Evolutionary conservation across 1,139 yeast genomes (phyloP).

Genomic region (Yamadazyma spencermartinsiae): DNA sequence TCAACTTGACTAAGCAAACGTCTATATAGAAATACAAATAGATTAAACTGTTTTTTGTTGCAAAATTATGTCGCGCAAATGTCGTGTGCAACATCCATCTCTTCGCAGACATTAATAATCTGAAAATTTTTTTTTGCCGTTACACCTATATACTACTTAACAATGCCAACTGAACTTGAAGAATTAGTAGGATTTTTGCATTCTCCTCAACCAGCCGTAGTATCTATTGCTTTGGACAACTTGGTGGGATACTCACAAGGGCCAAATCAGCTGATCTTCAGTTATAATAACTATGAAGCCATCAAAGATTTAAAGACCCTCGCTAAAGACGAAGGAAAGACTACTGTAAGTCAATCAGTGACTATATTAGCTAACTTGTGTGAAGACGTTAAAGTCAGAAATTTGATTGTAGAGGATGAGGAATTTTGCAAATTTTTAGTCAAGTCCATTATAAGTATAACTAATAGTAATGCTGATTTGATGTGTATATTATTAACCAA

Average conservation of each 20-base stretch:
- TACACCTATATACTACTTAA: background rate
- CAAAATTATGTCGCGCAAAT: background rate
- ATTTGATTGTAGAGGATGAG: slow-evolving; percentile 63
- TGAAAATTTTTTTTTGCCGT: slow-evolving; percentile 4
- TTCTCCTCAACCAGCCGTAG: slow-evolving; percentile 78
- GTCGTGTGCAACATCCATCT: background rate
- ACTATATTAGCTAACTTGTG: slow-evolving; percentile 84
- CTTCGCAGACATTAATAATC: slow-evolving; percentile 2
- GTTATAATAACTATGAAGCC: slow-evolving; percentile 68
- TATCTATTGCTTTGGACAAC: slow-evolving; percentile 83
- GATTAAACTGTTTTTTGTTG: background rate
- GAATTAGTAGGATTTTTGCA: slow-evolving; percentile 82
- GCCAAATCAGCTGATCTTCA: slow-evolving; percentile 64
- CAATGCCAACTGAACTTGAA: slow-evolving; percentile 62
- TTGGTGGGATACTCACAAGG: slow-evolving; percentile 81
- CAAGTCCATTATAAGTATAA: slow-evolving; percentile 52
- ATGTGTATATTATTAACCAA: slow-evolving; percentile 84
- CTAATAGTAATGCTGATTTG: slow-evolving; percentile 72
- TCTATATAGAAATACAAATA: background rate
- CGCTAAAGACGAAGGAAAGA: slow-evolving; percentile 51
- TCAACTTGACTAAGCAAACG: slow-evolving; percentile 5
- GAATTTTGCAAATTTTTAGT: slow-evolving; percentile 58
- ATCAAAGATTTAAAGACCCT: slow-evolving; percentile 69
- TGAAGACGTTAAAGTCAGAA: slow-evolving; percentile 65
- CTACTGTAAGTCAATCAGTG: slow-evolving; percentile 64